A percentile compares a stretch with the other conserved stretches of the same genome.
phyloP scores from a whole-genome alignment of 768 basidiomycete species.

The Rhodotorula diobovata region DNA sequence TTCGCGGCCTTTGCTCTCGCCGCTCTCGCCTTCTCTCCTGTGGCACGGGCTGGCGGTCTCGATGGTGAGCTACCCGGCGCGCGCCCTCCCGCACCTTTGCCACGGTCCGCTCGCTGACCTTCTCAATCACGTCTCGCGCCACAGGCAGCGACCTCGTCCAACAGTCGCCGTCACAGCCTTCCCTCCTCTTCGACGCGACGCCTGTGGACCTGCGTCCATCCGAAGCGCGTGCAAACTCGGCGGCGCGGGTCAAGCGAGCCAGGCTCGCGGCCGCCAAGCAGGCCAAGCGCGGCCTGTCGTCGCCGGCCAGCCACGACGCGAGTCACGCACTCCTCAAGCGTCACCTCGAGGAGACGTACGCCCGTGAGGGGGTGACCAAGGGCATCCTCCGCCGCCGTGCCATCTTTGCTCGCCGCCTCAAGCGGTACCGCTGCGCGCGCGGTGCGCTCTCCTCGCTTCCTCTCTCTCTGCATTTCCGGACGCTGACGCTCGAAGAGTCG shows the following conservation, averaged over 20 bases:
- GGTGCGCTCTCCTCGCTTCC: background rate
- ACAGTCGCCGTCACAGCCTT: background rate
- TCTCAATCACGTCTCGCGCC: background rate
- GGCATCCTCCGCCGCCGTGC: conserved; percentile 1
- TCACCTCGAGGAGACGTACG: background rate
- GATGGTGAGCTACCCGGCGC: background rate
- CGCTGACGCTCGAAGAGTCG: background rate
- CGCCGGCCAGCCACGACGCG: background rate
- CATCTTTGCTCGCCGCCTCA: conserved; percentile 3
- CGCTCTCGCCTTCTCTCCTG: conserved; percentile 30
- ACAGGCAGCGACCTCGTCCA: conserved; percentile 7
- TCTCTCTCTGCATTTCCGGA: too few species aligned
- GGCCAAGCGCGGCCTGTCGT: conserved; percentile 10
- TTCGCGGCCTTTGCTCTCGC: conserved; percentile 28
- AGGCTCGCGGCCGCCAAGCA: conserved; percentile 9
- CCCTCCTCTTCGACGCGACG: conserved; percentile 13
- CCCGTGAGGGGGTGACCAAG: background rate
- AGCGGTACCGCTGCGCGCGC: background rate
- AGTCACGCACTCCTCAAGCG: conserved; percentile 4
- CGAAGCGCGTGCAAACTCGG: conserved; percentile 10
- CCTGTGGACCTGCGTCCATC: conserved; percentile 12
- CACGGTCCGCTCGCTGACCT: background rate
- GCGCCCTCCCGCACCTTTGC: too few species aligned
- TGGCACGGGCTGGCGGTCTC: conserved; percentile 20
- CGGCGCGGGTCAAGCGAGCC: conserved; percentile 27